Base-by-base conservation (phyloP, 2,329 filamentous ascomycete species). In the Xylaria sp. region DNA sequence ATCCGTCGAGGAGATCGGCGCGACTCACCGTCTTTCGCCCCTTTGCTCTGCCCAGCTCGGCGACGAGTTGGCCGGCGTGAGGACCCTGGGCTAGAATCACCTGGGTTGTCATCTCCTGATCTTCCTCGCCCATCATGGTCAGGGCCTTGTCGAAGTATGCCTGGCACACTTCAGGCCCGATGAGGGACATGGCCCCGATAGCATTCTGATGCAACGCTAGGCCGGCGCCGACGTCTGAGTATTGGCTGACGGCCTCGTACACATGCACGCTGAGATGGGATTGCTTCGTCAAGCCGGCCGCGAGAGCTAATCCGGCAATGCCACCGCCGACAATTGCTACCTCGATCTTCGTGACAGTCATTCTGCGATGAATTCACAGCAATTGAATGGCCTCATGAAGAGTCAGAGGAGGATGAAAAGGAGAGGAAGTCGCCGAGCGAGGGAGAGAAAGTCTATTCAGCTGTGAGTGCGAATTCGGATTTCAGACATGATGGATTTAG, bases 181-280 rank as follows among this genome's bases (percentile, higher is more conserved):
- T 69, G 2, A 75, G 68, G 0, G 62, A 47, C 67, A 76, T 71
- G 10, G 74, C 71, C 39, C 66, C 66, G 59, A 73, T 70, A 8
- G 69, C 75, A 61, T 77, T 78, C 5, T 63, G 62, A 50, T 75
- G 72, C n/a, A 78, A 65, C 1, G 73, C 74, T 10, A 77, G 66
- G 4, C 73, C 75, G 3, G 74, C 73, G 9, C 76, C 75, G 39
- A 75, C 65, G 54, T 76, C 69, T 66, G 58, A 64, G 66, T 71
- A 74, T 64, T 57, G 63, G 51, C 55, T 60, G 18, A 66, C 72
- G 1, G 71, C 63, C 55, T 78, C 75, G 63, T 75, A 77, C 16
- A 77, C 70, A 39, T 71, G 66, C 4, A 74, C 67, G n/a, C 71
- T 64, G 19, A 76, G 64, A 56, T 75, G 70, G 4, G 60, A 54